Base-by-base conservation (phyloP, 805 yeast species). In the Yamadazyma sp. region DNA sequence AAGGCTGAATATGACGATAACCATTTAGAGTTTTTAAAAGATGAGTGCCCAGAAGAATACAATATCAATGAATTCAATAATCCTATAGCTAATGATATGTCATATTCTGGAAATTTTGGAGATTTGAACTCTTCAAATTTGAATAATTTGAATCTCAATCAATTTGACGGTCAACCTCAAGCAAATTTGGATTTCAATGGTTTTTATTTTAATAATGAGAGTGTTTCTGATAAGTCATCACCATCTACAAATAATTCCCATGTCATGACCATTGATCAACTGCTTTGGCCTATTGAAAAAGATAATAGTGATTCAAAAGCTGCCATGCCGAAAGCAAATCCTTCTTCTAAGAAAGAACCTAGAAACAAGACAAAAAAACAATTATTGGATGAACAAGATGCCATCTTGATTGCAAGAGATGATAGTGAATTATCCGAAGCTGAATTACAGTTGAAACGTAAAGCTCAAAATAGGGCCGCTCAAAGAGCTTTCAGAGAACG, bases 401-500 rank as follows among this genome's bases (percentile, higher is more conserved):
- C 65, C 21, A 48, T 52, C 24, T 49, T 65, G 23, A 53, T 66
- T 25, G 49, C 62, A 15, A 52, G 42, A 37, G 72, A 65, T 41
- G 72, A 65, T 36, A 47, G 63, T 4, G 60, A 60, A 26, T 49
- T 67, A 28, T 54, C 52, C 8, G 70, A 65, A 36, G 60, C 56
- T 14, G 67, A 78, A 40, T 48, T 75, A 5, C 70, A 69, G 13
- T 62, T 71, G 43, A 78, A 76, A 54, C 72, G 85, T 34, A 83
- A 79, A 52, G 87, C 86, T 2, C 93, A 82, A 54, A 85, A 86
- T 53, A 67, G 95, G 49, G 89, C 89, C 8, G 95, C 95, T 1
- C 95, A 86, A 60, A 68, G 88, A 46, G 95, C 95, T 2, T 86
- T 84, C 58, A 66, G 95, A 42, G 89, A 85, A 56, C 75, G 94